These are phyloP conservation scores for Claviceps pazoutovae DNA, from an alignment of 2,329 filamentous ascomycete species.

Conservation along the genomic window DNA sequence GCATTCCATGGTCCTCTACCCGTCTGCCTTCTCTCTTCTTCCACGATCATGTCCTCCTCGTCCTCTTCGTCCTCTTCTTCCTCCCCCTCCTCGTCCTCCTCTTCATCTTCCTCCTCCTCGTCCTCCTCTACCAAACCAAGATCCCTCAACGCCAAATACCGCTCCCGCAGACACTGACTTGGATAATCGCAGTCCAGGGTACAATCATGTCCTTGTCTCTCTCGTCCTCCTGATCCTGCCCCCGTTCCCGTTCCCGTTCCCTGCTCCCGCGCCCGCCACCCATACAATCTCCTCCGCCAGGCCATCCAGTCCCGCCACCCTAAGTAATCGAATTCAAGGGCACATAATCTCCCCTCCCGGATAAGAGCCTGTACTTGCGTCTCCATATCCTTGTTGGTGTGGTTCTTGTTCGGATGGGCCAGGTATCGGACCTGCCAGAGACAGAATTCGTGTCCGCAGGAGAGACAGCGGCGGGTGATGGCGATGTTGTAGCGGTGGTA, in stretches of 20 bases:
- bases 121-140: not conserved
- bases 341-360: conserved; percentile 7
- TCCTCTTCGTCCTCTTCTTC: not conserved
- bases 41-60: too few species aligned
- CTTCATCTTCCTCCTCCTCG: not conserved
- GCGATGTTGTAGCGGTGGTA: conserved; percentile 13
- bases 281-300: not conserved
- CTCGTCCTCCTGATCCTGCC: not conserved
- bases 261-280: not conserved
- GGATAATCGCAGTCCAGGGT: conserved; percentile 13
- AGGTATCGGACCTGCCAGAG: conserved; percentile 6
- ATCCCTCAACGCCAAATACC: conserved; percentile 1
- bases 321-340: conserved; percentile 19
- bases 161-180: conserved; percentile 9
- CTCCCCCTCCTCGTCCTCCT: not conserved
- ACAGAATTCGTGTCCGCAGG: conserved; percentile 24
- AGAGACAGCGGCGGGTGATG: conserved; percentile 24
- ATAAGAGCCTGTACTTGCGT: too few species aligned
- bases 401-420: too few species aligned
- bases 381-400: too few species aligned
- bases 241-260: not conserved
- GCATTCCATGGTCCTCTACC: too few species aligned
- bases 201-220: conserved; percentile 7
- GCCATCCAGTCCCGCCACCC: conserved; percentile 2
- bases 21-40: too few species aligned